A percentile compares a stretch with the other conserved stretches of the same genome.
Evolutionary conservation across 2,329 filamentous ascomycete species (phyloP).

Genomic region (Neopestalotiopsis sp.): DNA sequence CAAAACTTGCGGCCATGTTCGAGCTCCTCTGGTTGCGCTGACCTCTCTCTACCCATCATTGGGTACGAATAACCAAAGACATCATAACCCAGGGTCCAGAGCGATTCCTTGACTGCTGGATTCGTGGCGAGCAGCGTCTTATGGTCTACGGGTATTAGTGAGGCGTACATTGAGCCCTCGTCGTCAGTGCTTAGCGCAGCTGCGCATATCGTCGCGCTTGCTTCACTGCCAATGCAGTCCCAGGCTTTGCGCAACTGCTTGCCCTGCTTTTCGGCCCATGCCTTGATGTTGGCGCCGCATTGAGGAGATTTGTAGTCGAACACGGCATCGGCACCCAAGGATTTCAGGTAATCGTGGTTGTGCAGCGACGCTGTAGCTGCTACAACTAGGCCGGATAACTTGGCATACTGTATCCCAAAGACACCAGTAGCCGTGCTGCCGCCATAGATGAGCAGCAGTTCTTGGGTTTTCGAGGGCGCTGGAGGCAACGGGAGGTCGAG

Average conservation of each 20-base stretch:
- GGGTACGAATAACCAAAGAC: constrained; percentile 43
- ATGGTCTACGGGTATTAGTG: constrained; percentile 44
- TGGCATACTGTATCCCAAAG: constrained; percentile 52
- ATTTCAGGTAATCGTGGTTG: constrained; percentile 42
- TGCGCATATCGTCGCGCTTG: constrained; percentile 37
- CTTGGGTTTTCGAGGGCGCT: constrained; percentile 31
- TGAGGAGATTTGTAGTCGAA: constrained; percentile 38
- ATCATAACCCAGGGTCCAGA: constrained; percentile 45
- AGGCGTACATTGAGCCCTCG: constrained; percentile 43
- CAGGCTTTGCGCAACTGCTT: constrained; percentile 33
- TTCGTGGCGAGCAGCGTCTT: constrained; percentile 50
- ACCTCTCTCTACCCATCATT: not conserved
- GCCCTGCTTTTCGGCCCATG: constrained; percentile 24
- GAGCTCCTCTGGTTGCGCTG: constrained; percentile 35
- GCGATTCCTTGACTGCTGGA: constrained; percentile 36
- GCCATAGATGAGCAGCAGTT: constrained; percentile 51
- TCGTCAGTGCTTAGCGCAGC: constrained; percentile 33
- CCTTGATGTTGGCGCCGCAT: constrained; percentile 29
- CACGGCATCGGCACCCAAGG: constrained; percentile 36
- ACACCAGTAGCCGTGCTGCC: constrained; percentile 62
- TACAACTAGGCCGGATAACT: constrained; percentile 45
- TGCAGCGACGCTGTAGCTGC: constrained; percentile 45
- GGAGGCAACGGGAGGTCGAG: constrained; percentile 53
- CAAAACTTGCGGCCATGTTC: constrained; percentile 46
- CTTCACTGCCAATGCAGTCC: constrained; percentile 39